phyloP scores from a whole-genome alignment of 805 yeast genomes.

The Lipomyces lipofer region DNA sequence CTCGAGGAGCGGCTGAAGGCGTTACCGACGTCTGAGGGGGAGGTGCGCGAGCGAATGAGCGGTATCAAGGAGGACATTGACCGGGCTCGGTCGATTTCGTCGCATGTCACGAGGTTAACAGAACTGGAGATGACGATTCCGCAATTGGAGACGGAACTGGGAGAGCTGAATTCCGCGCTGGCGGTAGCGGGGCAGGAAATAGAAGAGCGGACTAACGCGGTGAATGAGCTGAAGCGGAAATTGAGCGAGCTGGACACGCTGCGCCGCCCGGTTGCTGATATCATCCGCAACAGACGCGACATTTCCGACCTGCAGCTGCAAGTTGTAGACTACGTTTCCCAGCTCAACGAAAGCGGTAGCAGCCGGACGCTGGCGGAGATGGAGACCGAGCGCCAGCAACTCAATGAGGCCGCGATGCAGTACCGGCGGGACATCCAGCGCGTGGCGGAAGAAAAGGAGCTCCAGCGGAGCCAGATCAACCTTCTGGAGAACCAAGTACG shows the following conservation, averaged over 20 bases:
- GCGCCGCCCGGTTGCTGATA: conserved; percentile 38
- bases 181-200: conserved; percentile 15
- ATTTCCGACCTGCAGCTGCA: conserved; percentile 32
- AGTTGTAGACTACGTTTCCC: conserved; percentile 34
- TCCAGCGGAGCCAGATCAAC: conserved; percentile 46
- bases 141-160: conserved; percentile 38
- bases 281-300: conserved; percentile 37
- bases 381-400: conserved; percentile 37
- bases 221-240: conserved; percentile 21
- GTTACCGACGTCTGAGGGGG: neutral
- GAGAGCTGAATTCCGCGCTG: conserved; percentile 13
- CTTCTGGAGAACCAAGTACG: conserved; percentile 53
- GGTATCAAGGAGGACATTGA: conserved; percentile 25
- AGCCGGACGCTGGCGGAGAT: conserved; percentile 28
- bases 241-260: conserved; percentile 35
- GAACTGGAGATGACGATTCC: conserved; percentile 22
- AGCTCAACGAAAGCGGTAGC: conserved; percentile 32
- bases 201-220: conserved; percentile 6
- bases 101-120: conserved; percentile 29
- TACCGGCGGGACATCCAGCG: conserved; percentile 42
- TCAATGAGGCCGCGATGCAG: conserved; percentile 44
- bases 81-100: conserved; percentile 13
- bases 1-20: conserved; percentile 7
- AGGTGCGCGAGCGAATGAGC: conserved; percentile 24
- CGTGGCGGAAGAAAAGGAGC: conserved; percentile 48